Conservation (phyloP, 202 grass and related monocot species). For the Digitaria exilis region DNA sequence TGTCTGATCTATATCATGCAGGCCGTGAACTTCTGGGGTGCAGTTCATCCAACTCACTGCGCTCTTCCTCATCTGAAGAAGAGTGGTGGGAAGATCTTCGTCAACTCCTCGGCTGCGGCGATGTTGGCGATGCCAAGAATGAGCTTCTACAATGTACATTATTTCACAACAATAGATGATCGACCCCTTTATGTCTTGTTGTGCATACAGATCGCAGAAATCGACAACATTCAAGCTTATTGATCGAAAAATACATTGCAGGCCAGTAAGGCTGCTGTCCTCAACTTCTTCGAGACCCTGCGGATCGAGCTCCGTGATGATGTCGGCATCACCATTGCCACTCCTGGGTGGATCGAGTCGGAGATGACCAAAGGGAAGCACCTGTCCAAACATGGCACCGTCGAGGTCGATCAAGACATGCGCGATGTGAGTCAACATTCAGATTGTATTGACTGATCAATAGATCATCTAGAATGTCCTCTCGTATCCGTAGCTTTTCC, state of each 20-base stretch:
- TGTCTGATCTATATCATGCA: constrained; percentile 28
- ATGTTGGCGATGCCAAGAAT: constrained; percentile 61
- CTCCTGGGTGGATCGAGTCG: constrained; percentile 58
- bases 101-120: constrained; percentile 47
- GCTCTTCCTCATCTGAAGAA: constrained; percentile 68
- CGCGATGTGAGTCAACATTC: constrained; percentile 47
- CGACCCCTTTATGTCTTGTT: not conserved
- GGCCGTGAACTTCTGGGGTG: constrained; percentile 80
- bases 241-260: constrained; percentile 5
- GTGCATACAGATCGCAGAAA: not conserved
- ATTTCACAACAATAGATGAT: not conserved
- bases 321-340: constrained; percentile 56
- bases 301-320: constrained; percentile 50
- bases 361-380: constrained; percentile 55
- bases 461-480: too few relatives aligned
- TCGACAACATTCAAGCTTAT: not conserved
- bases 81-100: constrained; percentile 60
- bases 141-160: constrained; percentile 74
- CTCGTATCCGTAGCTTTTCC: too few relatives aligned
- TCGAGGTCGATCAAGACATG: constrained; percentile 52
- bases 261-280: constrained; percentile 64
- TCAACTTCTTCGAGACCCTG: constrained; percentile 66
- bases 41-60: constrained; percentile 57
- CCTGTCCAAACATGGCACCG: constrained; percentile 33
- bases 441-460: too few relatives aligned